Base-by-base conservation (phyloP, 1,139 yeast species). In the Magnusiomyces paraingens region DNA sequence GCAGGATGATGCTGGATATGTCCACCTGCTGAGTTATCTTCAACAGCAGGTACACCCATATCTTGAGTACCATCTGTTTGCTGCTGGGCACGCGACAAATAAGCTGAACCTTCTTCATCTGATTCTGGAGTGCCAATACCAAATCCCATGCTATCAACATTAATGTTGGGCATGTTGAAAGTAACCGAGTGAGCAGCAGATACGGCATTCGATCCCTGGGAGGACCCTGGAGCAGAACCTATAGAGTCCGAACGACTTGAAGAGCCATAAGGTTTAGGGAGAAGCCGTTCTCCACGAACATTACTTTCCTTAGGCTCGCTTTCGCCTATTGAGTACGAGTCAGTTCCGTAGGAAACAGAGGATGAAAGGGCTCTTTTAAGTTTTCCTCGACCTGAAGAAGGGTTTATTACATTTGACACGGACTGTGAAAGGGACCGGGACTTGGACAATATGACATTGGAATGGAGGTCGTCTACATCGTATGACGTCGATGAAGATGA, bases 241-340 rank as follows among this genome's bases (percentile, higher is more conserved):
- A 26, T 26, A 26, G 32, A 26, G 4, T 26, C 32, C 32, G 32
- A 26, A 8, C 32, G 32, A 8, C 32, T 26, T 26, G 32, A 26
- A 8, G 32, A 26, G 32, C 32, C 8, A 26, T 26, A 26, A 26
- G 32, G 32, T 8, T 26, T 26, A 8, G 32, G 32, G 8, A 26
- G 8, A 4, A n/a, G 41, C 41, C 15, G 18, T 14, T 45, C 48
- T n/a, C 48, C 39, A 18, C 48, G 38, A 3, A 45, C 39, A 22
- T 45, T 45, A n/a, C 48, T 45, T 45, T 45, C 40, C n/a, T 45
- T 45, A 14, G 39, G 48, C n/a, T 45, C 48, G 14, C 22, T 14
- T 20, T 45, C 48, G 20, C 39, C 38, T 8, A 45, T 45, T 10
- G 22, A 18, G n/a, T 45, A 45, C 29, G 21, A 15, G 5, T 29